Percentiles rank a stretch among this genome's conserved stretches.
Evolutionary conservation across 129 eudicot species (phyloP).

Genomic region (Erigeron canadensis): DNA sequence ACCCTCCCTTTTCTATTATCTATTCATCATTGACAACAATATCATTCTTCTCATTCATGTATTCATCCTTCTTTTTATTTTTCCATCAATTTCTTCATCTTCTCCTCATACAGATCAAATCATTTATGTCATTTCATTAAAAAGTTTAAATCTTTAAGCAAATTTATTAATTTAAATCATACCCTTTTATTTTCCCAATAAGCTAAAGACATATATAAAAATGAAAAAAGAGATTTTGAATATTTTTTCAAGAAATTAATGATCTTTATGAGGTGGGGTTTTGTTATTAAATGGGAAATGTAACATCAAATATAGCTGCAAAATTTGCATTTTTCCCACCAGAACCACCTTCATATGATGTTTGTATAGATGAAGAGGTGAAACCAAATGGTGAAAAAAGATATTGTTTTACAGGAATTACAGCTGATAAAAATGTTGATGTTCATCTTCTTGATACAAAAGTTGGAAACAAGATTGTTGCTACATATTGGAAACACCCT

Average conservation of each 20-base stretch:
- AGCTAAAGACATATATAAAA: not conserved
- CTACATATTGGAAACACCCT: conserved; percentile 95
- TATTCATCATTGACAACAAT: conserved; percentile 21
- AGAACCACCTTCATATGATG: conserved; percentile 91
- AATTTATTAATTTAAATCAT: conserved; percentile 6
- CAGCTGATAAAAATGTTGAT: conserved; percentile 81
- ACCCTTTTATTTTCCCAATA: not conserved
- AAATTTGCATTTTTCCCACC: conserved; percentile 99
- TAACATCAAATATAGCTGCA: conserved; percentile 91
- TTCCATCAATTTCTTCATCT: not conserved
- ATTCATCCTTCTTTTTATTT: conserved; percentile 16
- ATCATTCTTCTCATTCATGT: conserved; percentile 20
- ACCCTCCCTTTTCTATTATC: conserved; percentile 37
- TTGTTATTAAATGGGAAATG: conserved; percentile 77
- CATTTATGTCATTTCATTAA: conserved; percentile 10
- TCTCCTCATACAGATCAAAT: conserved; percentile 20
- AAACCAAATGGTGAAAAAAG: conserved; percentile 40
- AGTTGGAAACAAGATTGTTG: conserved; percentile 82
- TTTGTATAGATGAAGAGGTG: conserved; percentile 52
- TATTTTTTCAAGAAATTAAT: conserved; percentile 18
- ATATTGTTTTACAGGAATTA: conserved; percentile 61
- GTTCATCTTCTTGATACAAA: conserved; percentile 79
- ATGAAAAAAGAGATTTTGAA: not conserved
- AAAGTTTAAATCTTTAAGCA: not conserved
- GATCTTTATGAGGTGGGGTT: conserved; percentile 49